A percentile compares a stretch with the other conserved stretches of the same genome.
Conservation (phyloP, 495 filamentous ascomycete genomes). For the Chaetomium fimeti region DNA sequence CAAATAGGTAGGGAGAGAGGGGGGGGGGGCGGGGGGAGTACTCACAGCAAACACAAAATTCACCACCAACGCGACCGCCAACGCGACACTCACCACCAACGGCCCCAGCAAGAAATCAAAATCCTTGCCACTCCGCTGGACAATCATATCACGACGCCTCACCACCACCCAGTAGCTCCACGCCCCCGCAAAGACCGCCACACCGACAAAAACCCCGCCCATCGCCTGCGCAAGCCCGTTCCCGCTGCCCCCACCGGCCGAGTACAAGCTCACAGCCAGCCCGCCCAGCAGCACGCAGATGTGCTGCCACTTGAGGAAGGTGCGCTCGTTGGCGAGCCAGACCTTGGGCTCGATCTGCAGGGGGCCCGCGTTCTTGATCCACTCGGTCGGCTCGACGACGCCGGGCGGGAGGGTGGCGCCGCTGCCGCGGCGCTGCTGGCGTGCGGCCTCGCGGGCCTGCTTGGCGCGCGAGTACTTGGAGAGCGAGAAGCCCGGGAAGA, state of each 20-base stretch:
- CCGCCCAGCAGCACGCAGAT: conserved; percentile 81
- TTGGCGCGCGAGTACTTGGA: conserved; percentile 65
- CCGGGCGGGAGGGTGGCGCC: conserved; percentile 65
- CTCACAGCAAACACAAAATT: conserved; percentile 79
- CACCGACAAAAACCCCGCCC: conserved; percentile 74
- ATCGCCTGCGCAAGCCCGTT: conserved; percentile 71
- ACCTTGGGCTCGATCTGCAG: conserved; percentile 94
- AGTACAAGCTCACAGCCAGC: conserved; percentile 80
- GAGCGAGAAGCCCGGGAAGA: conserved; percentile 71
- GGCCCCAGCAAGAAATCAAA: conserved; percentile 88
- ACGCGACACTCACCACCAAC: conserved; percentile 73
- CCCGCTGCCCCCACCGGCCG: conserved; percentile 59
- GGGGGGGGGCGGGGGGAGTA: not conserved
- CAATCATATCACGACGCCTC: conserved; percentile 72
- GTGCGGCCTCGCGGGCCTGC: conserved; percentile 29
- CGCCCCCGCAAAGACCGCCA: conserved; percentile 74
- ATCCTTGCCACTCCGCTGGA: conserved; percentile 80
- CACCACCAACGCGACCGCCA: conserved; percentile 73
- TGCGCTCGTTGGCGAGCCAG: conserved; percentile 97
- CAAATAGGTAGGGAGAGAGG: not conserved
- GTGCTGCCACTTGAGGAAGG: conserved; percentile 97
- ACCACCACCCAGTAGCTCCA: conserved; percentile 90
- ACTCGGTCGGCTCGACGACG: conserved; percentile 73
- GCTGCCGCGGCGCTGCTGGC: not conserved
- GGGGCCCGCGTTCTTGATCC: conserved; percentile 91